These are phyloP conservation scores for Fusarium nanum DNA, from an alignment of 2,329 filamentous ascomycete species.

Conservation along the genomic window DNA sequence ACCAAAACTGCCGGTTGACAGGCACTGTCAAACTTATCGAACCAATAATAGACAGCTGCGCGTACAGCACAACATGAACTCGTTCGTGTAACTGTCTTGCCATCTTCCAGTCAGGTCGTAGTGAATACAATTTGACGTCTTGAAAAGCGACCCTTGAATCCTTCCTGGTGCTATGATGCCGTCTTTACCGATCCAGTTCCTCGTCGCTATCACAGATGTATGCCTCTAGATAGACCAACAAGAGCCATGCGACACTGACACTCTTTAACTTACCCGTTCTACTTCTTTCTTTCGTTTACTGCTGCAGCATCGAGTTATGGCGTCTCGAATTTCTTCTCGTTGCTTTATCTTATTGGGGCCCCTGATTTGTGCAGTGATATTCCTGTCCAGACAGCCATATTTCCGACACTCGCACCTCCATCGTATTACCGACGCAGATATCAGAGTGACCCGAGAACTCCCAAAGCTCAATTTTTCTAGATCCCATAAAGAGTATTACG, in stretches of 20 bases:
- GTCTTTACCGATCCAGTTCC: conserved; percentile 7
- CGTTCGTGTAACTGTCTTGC: not conserved
- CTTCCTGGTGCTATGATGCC: conserved; percentile 1
- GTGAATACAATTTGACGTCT: not conserved
- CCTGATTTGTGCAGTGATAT: conserved; percentile 21
- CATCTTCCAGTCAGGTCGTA: not conserved
- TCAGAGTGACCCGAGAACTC: conserved; percentile 36
- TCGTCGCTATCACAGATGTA: not conserved
- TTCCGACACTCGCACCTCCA: conserved; percentile 27
- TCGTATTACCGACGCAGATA: conserved; percentile 41
- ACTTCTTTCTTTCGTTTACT: not conserved
- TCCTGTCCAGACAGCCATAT: conserved; percentile 36
- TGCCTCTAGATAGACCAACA: not conserved
- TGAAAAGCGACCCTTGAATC: not conserved
- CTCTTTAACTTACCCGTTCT: not conserved
- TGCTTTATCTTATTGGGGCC: conserved; percentile 17
- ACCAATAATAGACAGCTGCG: conserved; percentile 7
- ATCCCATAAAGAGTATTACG: conserved; percentile 45
- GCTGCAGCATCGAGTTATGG: conserved; percentile 11
- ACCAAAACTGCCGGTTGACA: conserved; percentile 1
- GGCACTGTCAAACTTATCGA: not conserved
- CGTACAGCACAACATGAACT: not conserved
- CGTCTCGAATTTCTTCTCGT: conserved; percentile 12
- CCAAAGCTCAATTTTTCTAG: conserved; percentile 44
- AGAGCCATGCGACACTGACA: not conserved